phyloP scores from a whole-genome alignment of 306 rosid species.

The Phaseolus lunatus region DNA sequence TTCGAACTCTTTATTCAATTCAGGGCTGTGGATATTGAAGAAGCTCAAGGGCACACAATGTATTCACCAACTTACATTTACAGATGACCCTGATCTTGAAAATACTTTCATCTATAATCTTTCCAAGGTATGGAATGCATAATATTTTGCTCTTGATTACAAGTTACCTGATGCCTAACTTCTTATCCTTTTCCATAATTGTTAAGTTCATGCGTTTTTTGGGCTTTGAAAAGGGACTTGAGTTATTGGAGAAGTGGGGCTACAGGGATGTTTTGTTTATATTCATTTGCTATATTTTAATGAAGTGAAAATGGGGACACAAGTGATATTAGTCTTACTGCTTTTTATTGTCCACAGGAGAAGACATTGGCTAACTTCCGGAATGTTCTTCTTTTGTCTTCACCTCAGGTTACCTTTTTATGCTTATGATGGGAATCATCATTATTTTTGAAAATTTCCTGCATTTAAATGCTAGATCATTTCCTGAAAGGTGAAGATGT shows the following conservation, averaged over 20 bases:
- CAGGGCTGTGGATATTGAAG: slow-evolving; percentile 97
- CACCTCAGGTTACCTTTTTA: slow-evolving; percentile 61
- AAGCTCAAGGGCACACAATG: slow-evolving; percentile 87
- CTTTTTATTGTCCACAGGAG: slow-evolving; percentile 45
- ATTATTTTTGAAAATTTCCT: slow-evolving; percentile 16
- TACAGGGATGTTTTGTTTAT: slow-evolving; percentile 24
- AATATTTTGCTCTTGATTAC: not conserved
- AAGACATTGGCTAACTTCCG: slow-evolving; percentile 56
- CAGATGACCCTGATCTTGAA: slow-evolving; percentile 90
- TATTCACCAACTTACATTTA: slow-evolving; percentile 94
- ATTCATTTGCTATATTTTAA: slow-evolving; percentile 33
- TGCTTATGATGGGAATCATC: slow-evolving; percentile 18
- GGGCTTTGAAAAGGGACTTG: slow-evolving; percentile 14
- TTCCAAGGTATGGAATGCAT: slow-evolving; percentile 75
- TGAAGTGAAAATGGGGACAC: not conserved
- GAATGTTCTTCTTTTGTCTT: slow-evolving; percentile 58
- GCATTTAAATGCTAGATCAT: slow-evolving; percentile 10
- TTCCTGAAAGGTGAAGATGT: slow-evolving; percentile 25
- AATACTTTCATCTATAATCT: slow-evolving; percentile 92
- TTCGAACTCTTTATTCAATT: slow-evolving; percentile 93
- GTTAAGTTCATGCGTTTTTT: not conserved
- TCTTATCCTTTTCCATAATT: not conserved
- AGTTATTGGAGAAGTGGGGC: slow-evolving; percentile 1
- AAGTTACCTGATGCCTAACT: not conserved
- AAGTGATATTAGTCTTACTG: slow-evolving; percentile 16